Base-by-base conservation (phyloP, 1,284 basidiomycete genomes). In the Tetrapyrgos nigripes region DNA sequence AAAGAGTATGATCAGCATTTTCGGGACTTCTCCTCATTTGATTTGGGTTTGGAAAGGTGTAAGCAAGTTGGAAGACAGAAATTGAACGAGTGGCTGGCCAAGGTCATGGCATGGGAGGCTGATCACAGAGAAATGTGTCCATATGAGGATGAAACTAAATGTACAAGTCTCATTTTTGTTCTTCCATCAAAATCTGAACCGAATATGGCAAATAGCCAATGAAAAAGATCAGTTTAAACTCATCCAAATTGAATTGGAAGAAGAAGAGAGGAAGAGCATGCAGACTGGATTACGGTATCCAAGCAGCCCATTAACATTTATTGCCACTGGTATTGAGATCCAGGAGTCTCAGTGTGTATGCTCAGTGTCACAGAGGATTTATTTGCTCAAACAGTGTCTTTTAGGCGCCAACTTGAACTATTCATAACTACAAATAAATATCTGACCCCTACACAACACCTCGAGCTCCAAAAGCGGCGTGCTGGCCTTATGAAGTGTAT, bases 311-410 rank as follows among this genome's bases (percentile, higher is more conserved):
- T 53, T 50, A 47, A 61, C 21, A 19, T 60, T 64, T 44, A n/a
- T 65, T 5, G 31, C 58, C 23, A 43, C 31, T 9, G 54, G 50
- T 23, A 27, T 59, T 11, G 45, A 55, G 14, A 46, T 60, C 23
- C 53, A 63, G 43, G 58, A 62, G 33, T 19, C 33, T 13, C 64
- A 64, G 63, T 62, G 50, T 10, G 59, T 58, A 8, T 33, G 8
- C 14, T 33, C 31, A 8, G 8, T 14, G 8, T 33, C 14, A n/a
- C n/a, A n/a, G n/a, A n/a, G 31, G 14, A 14, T 8, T 33, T 33
- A 14, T 33, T 33, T 8, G 31, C 14, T 14, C 14, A 33, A 33
- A 8, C 8, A 33, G 8, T 33, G 8, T 14, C 8, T 14, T 33
- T 8, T 33, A 33, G 31, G 31, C 8, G 31, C 8, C 8, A 33